Percentiles rank a stretch among this genome's conserved stretches.
phyloP scores from a whole-genome alignment of 768 basidiomycete genomes.

The Sarcomyxa edulis region DNA sequence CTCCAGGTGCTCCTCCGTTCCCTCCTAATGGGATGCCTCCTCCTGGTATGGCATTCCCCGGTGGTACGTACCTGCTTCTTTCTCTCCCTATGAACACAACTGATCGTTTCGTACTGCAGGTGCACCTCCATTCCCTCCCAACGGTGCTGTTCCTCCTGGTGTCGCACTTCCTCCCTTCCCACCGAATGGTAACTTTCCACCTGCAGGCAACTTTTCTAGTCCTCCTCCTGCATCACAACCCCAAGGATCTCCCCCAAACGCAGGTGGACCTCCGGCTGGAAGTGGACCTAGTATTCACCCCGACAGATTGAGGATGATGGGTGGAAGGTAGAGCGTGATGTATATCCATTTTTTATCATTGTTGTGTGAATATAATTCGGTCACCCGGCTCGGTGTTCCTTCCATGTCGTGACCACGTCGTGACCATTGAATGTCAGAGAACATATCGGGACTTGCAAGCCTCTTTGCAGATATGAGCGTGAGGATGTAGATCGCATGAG shows the following conservation, averaged over 20 bases:
- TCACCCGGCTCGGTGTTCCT: too few species aligned
- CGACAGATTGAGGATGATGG: slow-evolving; percentile 81
- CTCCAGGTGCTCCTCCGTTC: slow-evolving; percentile 65
- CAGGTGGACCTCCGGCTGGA: slow-evolving; percentile 19
- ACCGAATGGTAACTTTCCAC: slow-evolving; percentile 28
- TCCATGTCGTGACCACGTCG: too few species aligned
- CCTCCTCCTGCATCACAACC: slow-evolving; percentile 26
- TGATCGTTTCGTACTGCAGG: slow-evolving; percentile 14
- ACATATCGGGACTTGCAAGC: too few species aligned
- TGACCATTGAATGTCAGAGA: too few species aligned
- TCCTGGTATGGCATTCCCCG: slow-evolving; percentile 35
- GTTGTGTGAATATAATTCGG: too few species aligned
- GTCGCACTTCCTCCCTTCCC: slow-evolving; percentile 44
- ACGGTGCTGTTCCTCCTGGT: slow-evolving; percentile 32
- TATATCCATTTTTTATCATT: too few species aligned
- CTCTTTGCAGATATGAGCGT: too few species aligned
- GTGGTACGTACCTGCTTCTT: slow-evolving; percentile 29
- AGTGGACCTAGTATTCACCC: slow-evolving; percentile 73
- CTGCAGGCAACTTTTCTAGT: slow-evolving; percentile 27
- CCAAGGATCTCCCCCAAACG: slow-evolving; percentile 22
- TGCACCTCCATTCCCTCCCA: slow-evolving; percentile 51
- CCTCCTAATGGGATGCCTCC: slow-evolving; percentile 52
- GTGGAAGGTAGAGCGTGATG: slow-evolving; percentile 7
- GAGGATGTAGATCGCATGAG: too few species aligned
- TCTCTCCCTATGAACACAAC: background rate